Evolutionary conservation across 2,329 filamentous ascomycete genomes (phyloP).

Genomic region (Hypoxylon sp.): DNA sequence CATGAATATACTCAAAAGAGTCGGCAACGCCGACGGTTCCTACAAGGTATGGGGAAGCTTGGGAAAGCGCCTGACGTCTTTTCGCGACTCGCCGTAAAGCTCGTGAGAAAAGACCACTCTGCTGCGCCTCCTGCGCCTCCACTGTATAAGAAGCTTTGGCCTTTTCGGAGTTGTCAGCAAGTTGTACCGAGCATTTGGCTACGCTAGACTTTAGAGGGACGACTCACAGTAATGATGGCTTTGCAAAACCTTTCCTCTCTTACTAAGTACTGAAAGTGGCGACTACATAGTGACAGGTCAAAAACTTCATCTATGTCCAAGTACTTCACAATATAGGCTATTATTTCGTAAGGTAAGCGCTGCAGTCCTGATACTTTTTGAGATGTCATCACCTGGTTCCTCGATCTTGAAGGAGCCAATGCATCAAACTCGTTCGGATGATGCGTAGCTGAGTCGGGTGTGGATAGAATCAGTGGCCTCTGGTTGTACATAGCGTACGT

Average conservation of each 20-base stretch:
- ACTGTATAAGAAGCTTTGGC: constrained; percentile 51
- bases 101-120: constrained; percentile 58
- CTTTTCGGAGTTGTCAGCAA: constrained; percentile 51
- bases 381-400: constrained; percentile 33
- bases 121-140: constrained; percentile 53
- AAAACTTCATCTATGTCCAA: constrained; percentile 71
- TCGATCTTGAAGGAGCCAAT: constrained; percentile 5
- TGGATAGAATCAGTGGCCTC: neutral
- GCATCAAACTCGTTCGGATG: neutral
- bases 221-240: constrained; percentile 68
- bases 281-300: constrained; percentile 66
- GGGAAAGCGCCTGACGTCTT: constrained; percentile 70
- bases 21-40: constrained; percentile 71
- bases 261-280: constrained; percentile 64
- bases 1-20: constrained; percentile 72
- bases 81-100: constrained; percentile 73
- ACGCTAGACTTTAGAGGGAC: neutral
- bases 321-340: constrained; percentile 67
- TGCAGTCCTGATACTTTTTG: constrained; percentile 42
- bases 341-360: constrained; percentile 72
- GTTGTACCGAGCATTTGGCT: constrained; percentile 31
- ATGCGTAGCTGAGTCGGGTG: constrained; percentile 6
- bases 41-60: constrained; percentile 72
- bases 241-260: constrained; percentile 69
- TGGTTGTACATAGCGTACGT: constrained; percentile 22